phyloP scores from a whole-genome alignment of 805 yeast genomes.

The Helenozyma rhizophorensis region DNA sequence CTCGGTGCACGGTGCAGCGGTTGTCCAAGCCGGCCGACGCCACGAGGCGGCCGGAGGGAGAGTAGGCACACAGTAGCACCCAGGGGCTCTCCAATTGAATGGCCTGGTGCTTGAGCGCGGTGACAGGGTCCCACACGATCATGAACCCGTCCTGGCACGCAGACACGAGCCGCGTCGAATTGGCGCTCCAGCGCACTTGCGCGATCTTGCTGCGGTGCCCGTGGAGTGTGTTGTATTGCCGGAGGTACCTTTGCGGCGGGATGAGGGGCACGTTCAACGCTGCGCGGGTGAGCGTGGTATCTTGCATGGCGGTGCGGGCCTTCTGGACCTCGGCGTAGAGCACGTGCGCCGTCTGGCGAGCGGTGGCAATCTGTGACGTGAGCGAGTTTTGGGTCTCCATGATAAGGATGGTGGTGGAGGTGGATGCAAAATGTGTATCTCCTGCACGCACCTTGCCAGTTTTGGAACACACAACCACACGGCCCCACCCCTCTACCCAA shows the following conservation, averaged over 20 bases:
- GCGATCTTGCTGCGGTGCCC: conserved; percentile 77
- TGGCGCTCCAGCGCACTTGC: conserved; percentile 63
- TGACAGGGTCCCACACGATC: conserved; percentile 75
- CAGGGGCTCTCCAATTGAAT: conserved; percentile 72
- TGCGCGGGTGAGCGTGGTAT: conserved; percentile 41
- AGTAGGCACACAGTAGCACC: conserved; percentile 70
- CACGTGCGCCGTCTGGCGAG: conserved; percentile 17
- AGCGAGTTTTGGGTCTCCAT: too few relatives aligned
- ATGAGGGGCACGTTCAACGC: conserved; percentile 29
- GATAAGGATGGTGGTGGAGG: too few relatives aligned
- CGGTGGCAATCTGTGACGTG: conserved; percentile 3
- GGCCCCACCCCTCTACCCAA: too few relatives aligned
- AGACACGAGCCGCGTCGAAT: conserved; percentile 56
- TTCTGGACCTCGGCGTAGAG: conserved; percentile 48
- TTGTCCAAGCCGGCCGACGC: conserved; percentile 86
- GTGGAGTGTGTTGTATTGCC: conserved; percentile 35
- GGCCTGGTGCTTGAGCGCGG: conserved; percentile 68
- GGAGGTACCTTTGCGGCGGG: conserved; percentile 23
- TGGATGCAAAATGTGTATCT: too few relatives aligned
- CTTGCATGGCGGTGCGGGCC: conserved; percentile 39
- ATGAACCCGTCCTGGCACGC: conserved; percentile 86
- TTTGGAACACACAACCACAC: too few relatives aligned
- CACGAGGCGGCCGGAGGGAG: conserved; percentile 60
- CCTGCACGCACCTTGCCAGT: too few relatives aligned
- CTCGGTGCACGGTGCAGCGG: conserved; percentile 63